Base-by-base conservation (phyloP, 176 grass and related monocot species). In the Leersia perrieri region DNA sequence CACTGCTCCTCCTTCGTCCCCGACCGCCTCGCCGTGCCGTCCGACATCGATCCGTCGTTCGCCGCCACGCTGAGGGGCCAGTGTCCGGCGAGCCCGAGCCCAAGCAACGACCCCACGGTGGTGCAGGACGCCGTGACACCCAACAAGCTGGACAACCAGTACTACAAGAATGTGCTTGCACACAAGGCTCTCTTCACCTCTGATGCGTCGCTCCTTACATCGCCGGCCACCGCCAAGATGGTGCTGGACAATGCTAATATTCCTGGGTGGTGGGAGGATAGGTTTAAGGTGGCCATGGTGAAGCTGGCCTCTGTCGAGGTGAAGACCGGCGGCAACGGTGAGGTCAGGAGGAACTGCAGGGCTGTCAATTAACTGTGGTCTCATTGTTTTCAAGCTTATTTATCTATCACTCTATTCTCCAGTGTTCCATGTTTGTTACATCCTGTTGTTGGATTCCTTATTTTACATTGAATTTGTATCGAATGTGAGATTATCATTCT, bases 1-100 rank as follows among this genome's bases (percentile, higher is more conserved):
- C 89, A 85, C 51, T 91, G 89, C 58, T 84, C 81, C 0, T 84
- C 89, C 45, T 91, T 91, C 58, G 76, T 79, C 29, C 62, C 76
- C 12, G 62, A 83, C 62, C 62, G 81, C 62, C 9, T 75, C 63
- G 42, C 64, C 32, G 45, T 7, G 0, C 65, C 65, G 0, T 80
- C 78, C 5, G 33, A 80, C 78, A 80, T 80, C 15, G 6, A 39
- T 33, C 1, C 33, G 0, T 11, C 15, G 0, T 13, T 70, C 33
- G 65, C 78, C n/a, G 32, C n/a, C 3, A 11, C 13, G 0, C 45
- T 69, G 8, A 12, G 32, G 23, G 10, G 5, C 1, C 65, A 35
- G 11, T 80, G 47, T 5, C 79, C 79, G 5, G 79, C 66, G 25
- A 81, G 13, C 61, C 70, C 69, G 5, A 38, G 30, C 40, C 27